phyloP scores from a whole-genome alignment of 2,329 filamentous ascomycete genomes.

The Lecanoromycetidae sp. region DNA sequence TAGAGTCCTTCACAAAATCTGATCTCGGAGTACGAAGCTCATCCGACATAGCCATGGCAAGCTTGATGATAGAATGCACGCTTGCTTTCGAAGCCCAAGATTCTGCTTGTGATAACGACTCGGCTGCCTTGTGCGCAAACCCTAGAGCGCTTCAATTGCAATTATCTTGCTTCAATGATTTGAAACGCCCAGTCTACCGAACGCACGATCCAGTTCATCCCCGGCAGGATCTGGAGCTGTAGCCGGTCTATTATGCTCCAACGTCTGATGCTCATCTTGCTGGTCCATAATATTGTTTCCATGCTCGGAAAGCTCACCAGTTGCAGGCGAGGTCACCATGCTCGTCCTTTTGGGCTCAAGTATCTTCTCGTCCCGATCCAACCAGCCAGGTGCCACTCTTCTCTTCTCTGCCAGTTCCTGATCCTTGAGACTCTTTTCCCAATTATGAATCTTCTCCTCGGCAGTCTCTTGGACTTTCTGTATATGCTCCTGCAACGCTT shows the following conservation, averaged over 20 bases:
- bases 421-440: conserved; percentile 52
- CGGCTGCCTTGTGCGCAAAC: too few species aligned
- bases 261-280: conserved; percentile 17
- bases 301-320: too few species aligned
- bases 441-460: conserved; percentile 51
- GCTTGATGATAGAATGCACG: too few species aligned
- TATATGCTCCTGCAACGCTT: conserved; percentile 64
- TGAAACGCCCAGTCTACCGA: conserved; percentile 14
- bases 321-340: conserved; percentile 54
- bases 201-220: conserved; percentile 19
- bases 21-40: too few species aligned
- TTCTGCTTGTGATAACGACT: too few species aligned
- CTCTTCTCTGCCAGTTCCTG: conserved; percentile 53
- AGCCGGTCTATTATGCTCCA: conserved; percentile 16
- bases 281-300: conserved; percentile 56
- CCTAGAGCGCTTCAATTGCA: too few species aligned
- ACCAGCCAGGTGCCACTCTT: conserved; percentile 51
- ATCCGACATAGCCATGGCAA: too few species aligned
- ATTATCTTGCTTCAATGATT: neutral
- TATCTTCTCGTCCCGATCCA: conserved; percentile 50
- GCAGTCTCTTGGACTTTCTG: conserved; percentile 56
- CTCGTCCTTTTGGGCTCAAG: conserved; percentile 33
- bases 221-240: conserved; percentile 11
- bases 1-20: too few species aligned
- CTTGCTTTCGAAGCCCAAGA: too few species aligned